Evolutionary conservation across 306 rosid species (phyloP).

Genomic region (Ammopiptanthus mongolicus): DNA sequence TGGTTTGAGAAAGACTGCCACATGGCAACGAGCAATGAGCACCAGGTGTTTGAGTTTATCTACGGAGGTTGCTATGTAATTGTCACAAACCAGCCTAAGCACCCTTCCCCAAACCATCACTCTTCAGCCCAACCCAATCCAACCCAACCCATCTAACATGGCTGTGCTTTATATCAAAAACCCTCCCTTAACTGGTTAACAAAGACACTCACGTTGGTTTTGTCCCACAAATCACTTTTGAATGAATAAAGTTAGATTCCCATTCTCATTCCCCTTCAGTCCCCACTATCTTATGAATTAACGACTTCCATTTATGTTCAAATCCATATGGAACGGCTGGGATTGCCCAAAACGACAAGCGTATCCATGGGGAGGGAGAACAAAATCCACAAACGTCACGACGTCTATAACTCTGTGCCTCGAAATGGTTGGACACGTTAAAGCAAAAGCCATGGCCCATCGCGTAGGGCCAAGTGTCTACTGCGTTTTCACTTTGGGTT

Average conservation of each 20-base stretch:
- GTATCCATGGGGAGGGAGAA: neutral
- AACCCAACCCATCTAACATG: conserved; percentile 42
- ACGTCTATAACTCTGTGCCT: neutral
- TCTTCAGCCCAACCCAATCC: too few species aligned
- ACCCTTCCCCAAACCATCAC: neutral
- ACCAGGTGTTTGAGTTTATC: conserved; percentile 25
- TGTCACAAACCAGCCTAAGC: conserved; percentile 39
- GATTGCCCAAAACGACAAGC: conserved; percentile 12
- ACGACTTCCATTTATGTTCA: neutral
- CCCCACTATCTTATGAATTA: neutral
- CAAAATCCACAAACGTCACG: conserved; percentile 24
- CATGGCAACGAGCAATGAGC: conserved; percentile 8
- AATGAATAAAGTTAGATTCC: conserved; percentile 11
- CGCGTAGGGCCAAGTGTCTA: conserved; percentile 35
- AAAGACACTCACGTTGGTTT: conserved; percentile 48
- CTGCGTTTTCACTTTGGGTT: neutral
- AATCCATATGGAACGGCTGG: conserved; percentile 6
- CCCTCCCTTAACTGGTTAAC: conserved; percentile 39
- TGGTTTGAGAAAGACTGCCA: conserved; percentile 34
- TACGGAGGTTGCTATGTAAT: conserved; percentile 41
- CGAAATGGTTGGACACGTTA: conserved; percentile 10
- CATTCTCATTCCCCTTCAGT: neutral
- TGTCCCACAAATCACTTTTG: conserved; percentile 27
- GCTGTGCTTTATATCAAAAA: conserved; percentile 33
- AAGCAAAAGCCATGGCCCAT: conserved; percentile 15